Evolutionary conservation across 352 stramenopile genomes (phyloP).

Genomic region (Globisporangium cylindrosporum): DNA sequence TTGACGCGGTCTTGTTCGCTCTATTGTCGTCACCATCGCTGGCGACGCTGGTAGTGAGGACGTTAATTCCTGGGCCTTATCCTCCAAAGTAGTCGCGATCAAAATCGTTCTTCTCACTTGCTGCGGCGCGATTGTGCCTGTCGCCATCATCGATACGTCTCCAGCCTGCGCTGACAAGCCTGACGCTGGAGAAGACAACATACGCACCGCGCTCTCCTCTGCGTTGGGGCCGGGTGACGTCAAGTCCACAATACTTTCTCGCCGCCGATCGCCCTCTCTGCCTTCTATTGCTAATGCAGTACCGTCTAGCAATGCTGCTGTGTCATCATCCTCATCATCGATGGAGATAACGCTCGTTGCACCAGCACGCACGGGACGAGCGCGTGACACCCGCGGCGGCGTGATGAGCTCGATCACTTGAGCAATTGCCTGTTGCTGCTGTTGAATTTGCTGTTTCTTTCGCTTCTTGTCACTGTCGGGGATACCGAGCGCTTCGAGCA

Average conservation of each 20-base stretch:
- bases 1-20: not conserved
- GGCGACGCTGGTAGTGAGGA: not conserved
- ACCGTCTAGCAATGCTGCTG: not conserved
- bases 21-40: not conserved
- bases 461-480: conserved; percentile 21
- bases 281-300: not conserved
- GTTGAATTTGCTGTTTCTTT: not conserved
- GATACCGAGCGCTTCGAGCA: conserved; percentile 19
- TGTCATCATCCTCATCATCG: not conserved
- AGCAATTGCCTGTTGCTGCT: not conserved
- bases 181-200: too few species aligned
- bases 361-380: not conserved
- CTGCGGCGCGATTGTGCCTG: not conserved
- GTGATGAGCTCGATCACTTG: conserved; percentile 49
- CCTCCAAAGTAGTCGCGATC: not conserved
- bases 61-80: not conserved
- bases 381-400: conserved; percentile 19
- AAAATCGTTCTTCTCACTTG: conserved; percentile 9
- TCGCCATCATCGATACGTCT: too few species aligned
- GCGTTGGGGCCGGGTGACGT: conserved; percentile 24
- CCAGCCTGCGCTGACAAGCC: too few species aligned
- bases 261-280: not conserved
- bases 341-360: conserved; percentile 4
- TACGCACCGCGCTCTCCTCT: too few species aligned
- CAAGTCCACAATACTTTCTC: conserved; percentile 43